phyloP scores from a whole-genome alignment of 2,329 filamentous ascomycete species.

The Claviceps pusilla region DNA sequence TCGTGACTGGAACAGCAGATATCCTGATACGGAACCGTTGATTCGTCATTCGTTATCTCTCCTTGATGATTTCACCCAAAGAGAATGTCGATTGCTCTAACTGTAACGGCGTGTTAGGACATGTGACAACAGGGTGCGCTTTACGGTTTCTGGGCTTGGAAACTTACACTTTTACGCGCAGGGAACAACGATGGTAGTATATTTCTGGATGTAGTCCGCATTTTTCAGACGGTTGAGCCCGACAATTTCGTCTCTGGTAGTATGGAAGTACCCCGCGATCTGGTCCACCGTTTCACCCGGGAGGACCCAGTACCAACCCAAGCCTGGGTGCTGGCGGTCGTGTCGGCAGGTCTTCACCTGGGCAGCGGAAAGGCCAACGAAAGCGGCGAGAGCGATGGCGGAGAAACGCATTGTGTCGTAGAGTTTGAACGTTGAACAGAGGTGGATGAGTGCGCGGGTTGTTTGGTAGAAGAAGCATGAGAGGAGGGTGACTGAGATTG shows the following conservation, averaged over 20 bases:
- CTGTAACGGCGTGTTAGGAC: too few species aligned
- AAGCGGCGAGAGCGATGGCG: not conserved
- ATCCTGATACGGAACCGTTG: too few species aligned
- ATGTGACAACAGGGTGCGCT: too few species aligned
- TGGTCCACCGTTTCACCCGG: not conserved
- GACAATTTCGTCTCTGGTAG: not conserved
- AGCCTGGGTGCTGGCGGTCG: not conserved
- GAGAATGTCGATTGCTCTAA: too few species aligned
- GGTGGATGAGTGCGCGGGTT: not conserved
- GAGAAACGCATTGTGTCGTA: not conserved
- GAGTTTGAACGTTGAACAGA: not conserved
- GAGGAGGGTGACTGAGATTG: too few species aligned
- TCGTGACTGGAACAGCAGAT: too few species aligned
- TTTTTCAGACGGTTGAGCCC: rapidly evolving
- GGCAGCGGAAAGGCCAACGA: not conserved
- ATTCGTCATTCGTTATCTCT: too few species aligned
- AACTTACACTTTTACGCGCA: not conserved
- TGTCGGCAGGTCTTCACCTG: not conserved
- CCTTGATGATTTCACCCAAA: too few species aligned
- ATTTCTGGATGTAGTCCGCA: not conserved
- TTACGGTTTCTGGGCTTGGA: too few species aligned
- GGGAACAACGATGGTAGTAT: not conserved
- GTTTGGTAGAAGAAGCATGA: too few species aligned
- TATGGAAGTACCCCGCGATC: not conserved
- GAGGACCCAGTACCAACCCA: not conserved